Evolutionary conservation across 306 rosid species (phyloP).

Genomic region (Medicago arabica): DNA sequence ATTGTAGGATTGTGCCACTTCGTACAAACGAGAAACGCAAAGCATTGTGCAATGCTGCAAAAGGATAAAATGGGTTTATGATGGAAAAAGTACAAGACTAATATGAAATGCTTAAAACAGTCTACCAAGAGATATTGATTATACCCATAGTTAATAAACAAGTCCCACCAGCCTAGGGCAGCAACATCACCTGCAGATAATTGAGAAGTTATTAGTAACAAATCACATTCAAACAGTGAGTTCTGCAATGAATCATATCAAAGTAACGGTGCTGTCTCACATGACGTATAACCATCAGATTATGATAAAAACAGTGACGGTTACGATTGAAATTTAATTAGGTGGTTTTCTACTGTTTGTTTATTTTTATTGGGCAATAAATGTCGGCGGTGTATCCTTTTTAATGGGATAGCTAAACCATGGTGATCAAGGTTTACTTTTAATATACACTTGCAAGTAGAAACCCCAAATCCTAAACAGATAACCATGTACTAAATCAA

Average conservation of each 20-base stretch:
- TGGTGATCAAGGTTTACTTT: no score
- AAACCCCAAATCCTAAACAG: no score
- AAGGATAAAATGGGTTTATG: constrained; percentile 40
- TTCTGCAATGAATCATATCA: no score
- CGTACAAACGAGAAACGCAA: constrained; percentile 94
- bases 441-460: no score
- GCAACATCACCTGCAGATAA: constrained; percentile 78
- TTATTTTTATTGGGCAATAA: no score
- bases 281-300: neutral
- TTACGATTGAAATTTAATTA: neutral
- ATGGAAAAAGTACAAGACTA: constrained; percentile 29
- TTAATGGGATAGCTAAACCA: no score
- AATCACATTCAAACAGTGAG: constrained; percentile 4
- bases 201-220: constrained; percentile 32
- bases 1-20: constrained; percentile 95
- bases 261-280: no score
- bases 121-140: constrained; percentile 29
- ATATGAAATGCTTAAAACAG: constrained; percentile 26
- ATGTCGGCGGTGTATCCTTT: no score
- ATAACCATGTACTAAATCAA: no score
- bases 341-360: neutral
- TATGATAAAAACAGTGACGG: neutral
- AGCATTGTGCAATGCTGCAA: constrained; percentile 93
- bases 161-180: constrained; percentile 97
- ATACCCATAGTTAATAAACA: constrained; percentile 89